Conservation (phyloP, 495 filamentous ascomycete genomes). For the Cladorrhinum samala region DNA sequence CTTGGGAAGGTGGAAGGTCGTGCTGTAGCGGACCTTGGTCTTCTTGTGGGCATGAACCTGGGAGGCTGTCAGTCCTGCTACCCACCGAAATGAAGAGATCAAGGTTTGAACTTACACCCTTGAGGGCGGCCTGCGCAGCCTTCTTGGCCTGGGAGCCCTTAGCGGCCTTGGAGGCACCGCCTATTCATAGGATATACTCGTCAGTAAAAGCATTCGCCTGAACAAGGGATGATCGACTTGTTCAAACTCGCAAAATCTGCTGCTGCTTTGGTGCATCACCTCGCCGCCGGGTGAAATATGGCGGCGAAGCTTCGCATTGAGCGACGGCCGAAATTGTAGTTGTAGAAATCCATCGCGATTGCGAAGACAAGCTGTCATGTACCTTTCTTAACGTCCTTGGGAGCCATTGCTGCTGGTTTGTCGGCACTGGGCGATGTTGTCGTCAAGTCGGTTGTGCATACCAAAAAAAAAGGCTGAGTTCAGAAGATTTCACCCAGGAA, state of each 20-base stretch:
- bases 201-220: conserved; percentile 36
- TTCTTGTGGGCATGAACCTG: conserved; percentile 75
- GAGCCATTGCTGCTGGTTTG: conserved; percentile 62
- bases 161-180: conserved; percentile 55
- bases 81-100: too few species aligned
- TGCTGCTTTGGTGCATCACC: conserved; percentile 49
- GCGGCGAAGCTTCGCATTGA: conserved; percentile 28
- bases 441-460: conserved; percentile 23
- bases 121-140: conserved; percentile 89
- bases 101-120: conserved; percentile 79
- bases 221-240: conserved; percentile 28
- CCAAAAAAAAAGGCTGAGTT: conserved; percentile 11
- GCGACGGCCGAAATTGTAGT: conserved; percentile 29
- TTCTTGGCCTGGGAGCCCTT: conserved; percentile 74
- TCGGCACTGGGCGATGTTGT: conserved; percentile 33
- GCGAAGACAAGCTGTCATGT: conserved; percentile 25
- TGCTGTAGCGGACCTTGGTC: conserved; percentile 84
- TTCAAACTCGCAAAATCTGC: conserved; percentile 57
- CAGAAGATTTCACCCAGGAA: conserved; percentile 9
- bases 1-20: conserved; percentile 96
- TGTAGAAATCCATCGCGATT: conserved; percentile 14
- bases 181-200: conserved; percentile 22
- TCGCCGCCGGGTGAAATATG: conserved; percentile 15
- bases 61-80: conserved; percentile 15
- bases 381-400: conserved; percentile 68